A percentile compares a stretch with the other conserved stretches of the same genome.
Conservation (phyloP, 2,329 filamentous ascomycete species). For the Leptographium procerum region DNA sequence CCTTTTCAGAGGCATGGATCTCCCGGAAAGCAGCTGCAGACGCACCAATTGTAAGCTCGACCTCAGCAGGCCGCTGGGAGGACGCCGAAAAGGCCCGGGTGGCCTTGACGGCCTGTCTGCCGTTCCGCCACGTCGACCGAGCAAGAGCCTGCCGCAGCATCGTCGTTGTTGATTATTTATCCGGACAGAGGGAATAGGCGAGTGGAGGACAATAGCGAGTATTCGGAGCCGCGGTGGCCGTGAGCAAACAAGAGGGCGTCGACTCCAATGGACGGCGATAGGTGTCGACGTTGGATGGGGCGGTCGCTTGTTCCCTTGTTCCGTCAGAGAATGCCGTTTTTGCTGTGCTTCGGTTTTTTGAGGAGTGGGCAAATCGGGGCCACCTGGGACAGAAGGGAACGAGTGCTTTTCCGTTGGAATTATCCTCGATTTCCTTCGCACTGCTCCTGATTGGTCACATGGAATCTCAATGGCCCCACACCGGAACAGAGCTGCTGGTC, state of each 20-base stretch:
- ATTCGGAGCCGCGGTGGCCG: conserved; percentile 3
- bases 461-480: conserved; percentile 1
- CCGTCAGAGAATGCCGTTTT: neutral
- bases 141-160: conserved; percentile 59
- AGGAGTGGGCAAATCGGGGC: conserved; percentile 10
- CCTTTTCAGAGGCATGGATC: conserved; percentile 15
- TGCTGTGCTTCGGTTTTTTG: conserved; percentile 8
- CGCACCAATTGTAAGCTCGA: conserved; percentile 91
- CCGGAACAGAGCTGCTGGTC: conserved; percentile 8
- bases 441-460: conserved; percentile 9
- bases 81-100: conserved; percentile 76
- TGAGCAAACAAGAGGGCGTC: neutral
- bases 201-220: conserved; percentile 3
- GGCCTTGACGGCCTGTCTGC: conserved; percentile 46
- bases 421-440: conserved; percentile 14
- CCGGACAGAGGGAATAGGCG: conserved; percentile 15
- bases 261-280: conserved; percentile 1
- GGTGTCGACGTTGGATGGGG: neutral
- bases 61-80: conserved; percentile 69
- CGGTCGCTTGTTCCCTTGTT: neutral
- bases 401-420: conserved; percentile 13
- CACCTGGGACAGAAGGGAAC: conserved; percentile 11
- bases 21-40: conserved; percentile 10
- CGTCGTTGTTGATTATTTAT: conserved; percentile 21
- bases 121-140: conserved; percentile 56